Percentiles rank a stretch among this genome's conserved stretches.
Evolutionary conservation across 2,329 filamentous ascomycete species (phyloP).

Genomic region (Pleoardoris graminearum): DNA sequence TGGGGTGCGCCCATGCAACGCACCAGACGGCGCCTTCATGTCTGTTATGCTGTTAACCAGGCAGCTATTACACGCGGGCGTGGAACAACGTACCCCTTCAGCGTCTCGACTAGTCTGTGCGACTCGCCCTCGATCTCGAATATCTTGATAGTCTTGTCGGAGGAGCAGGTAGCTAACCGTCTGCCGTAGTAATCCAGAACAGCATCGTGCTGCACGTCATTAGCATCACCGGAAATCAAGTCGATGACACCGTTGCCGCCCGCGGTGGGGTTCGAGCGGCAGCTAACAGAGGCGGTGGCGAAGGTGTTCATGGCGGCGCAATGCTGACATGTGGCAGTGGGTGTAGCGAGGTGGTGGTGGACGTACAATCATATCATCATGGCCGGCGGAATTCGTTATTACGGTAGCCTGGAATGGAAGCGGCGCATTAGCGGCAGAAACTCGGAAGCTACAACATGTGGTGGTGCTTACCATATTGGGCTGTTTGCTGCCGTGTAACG

Average conservation of each 20-base stretch:
- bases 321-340: background rate
- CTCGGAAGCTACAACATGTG: constrained; percentile 24
- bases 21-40: constrained; percentile 98
- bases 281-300: background rate
- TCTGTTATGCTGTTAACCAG: constrained; percentile 53
- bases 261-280: background rate
- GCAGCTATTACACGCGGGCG: background rate
- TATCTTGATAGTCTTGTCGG: constrained; percentile 98
- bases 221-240: constrained; percentile 38
- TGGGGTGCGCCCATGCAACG: constrained; percentile 96
- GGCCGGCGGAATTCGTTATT: constrained; percentile 80
- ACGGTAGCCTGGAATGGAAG: constrained; percentile 65
- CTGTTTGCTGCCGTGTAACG: constrained; percentile 7
- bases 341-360: constrained; percentile 12
- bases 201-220: constrained; percentile 78
- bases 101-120: constrained; percentile 85
- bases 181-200: constrained; percentile 98
- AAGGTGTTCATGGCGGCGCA: background rate
- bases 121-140: constrained; percentile 95
- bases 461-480: constrained; percentile 31
- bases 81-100: constrained; percentile 75
- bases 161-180: constrained; percentile 93
- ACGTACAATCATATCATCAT: constrained; percentile 99
- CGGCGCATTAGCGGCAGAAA: constrained; percentile 35
- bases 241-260: constrained; percentile 15